phyloP scores from a whole-genome alignment of 2,329 filamentous ascomycete genomes.

The Pseudogymnoascus sp. region DNA sequence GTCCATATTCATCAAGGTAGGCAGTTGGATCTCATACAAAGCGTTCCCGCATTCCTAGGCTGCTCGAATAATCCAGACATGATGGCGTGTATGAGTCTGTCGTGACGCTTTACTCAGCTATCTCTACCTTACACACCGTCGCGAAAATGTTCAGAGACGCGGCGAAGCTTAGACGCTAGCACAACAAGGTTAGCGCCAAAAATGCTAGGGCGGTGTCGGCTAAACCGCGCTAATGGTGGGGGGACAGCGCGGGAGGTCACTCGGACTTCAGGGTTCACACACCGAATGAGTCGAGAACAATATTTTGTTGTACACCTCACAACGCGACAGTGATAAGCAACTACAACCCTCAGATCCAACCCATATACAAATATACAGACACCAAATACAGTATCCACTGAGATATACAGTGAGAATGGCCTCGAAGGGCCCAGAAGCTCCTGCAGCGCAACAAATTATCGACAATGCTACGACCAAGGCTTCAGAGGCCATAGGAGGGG shows the following conservation, averaged over 20 bases:
- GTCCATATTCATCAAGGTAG: constrained; percentile 24
- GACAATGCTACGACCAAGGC: background rate
- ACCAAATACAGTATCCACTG: background rate
- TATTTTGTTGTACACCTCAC: background rate
- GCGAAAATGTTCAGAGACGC: constrained; percentile 16
- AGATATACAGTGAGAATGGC: constrained; percentile 9
- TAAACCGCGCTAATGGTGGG: constrained; percentile 11
- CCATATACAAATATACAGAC: background rate
- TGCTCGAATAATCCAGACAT: constrained; percentile 98
- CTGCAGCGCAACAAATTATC: constrained; percentile 5
- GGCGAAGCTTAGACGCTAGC: constrained; percentile 14
- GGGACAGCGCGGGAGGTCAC: constrained; percentile 7
- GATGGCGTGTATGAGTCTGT: constrained; percentile 17
- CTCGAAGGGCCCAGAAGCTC: constrained; percentile 4
- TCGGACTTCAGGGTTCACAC: constrained; percentile 5
- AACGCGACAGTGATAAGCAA: background rate
- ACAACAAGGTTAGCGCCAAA: background rate
- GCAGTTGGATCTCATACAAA: constrained; percentile 50
- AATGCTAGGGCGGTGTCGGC: background rate
- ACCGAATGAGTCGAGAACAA: constrained; percentile 7
- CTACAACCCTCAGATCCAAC: background rate
- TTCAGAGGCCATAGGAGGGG: constrained; percentile 14
- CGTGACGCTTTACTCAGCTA: constrained; percentile 14
- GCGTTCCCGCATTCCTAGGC: constrained; percentile 80
- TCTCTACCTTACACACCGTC: constrained; percentile 12